Evolutionary conservation across 306 rosid genomes (phyloP), one percentile per base, ranked within the genome.

Genomic region (Ormosia emarginata): DNA sequence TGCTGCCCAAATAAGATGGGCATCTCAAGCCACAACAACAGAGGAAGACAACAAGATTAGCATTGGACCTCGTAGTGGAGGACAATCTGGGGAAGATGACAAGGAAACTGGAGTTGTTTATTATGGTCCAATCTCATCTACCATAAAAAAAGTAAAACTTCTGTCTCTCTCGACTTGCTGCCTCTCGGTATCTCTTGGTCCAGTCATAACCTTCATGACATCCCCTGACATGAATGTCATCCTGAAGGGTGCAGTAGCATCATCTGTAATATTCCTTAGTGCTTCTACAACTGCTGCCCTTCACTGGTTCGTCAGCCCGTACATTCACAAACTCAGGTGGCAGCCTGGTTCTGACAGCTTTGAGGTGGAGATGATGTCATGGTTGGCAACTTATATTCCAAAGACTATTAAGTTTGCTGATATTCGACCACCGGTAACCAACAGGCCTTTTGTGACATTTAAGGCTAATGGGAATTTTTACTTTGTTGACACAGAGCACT

Each of bases 81-180:
- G 78, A 18, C 82, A 89, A 75, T 62, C 63, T 4, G 86, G 57
- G 55, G 88, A 87, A 64, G 90, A 83, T 72, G 96, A 87, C 58
- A 91, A 91, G 70, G 91, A 91, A 57, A 77, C 89, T 0, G 91
- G 86, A 84, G 55, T 95, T 68, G 88, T 82, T 59, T 95, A 95
- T 75, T 18, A 85, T 44, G 99, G 98, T 53, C 98, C 98, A 0
- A 95, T 92, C 79, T 95, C 99, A 13, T 86, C 87, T 46, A 93
- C 96, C 41, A 87, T 95, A 57, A 93, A 95, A 82, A 92, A 92
- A 86, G 98, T 92, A 17, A 95, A 95, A 88, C 98, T 95, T 58
- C 86, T 95, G 32, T 95, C 99, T 37, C 91, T 95, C 44, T 93
- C 99, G 8, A 95, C 98, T 17, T 95, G 99, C 90, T 95, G 99